Base-by-base conservation (phyloP, 2,329 filamentous ascomycete genomes). In the Ascochyta fabae region DNA sequence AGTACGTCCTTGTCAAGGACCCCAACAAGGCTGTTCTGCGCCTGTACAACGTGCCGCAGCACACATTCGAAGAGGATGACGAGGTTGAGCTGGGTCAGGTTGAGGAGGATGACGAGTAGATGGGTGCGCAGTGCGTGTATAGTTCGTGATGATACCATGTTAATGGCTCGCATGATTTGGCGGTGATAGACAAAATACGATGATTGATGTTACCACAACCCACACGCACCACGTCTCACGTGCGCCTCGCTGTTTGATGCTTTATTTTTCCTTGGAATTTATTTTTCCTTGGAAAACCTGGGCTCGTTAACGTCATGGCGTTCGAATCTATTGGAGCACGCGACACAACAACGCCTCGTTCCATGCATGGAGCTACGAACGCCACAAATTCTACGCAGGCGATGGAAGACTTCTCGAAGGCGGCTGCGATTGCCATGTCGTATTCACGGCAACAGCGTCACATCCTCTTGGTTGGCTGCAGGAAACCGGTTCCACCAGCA, bases 1-100 rank as follows among this genome's bases (percentile, higher is more conserved):
- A 93, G 81, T 95, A 90, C 68, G 88, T 95, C 19, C 80, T 88
- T 24, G 83, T 88, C 71, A 88, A 88, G 88, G 95, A 99, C 78
- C 95, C 95, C 56, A 99, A 99, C 84, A 98, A 97, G 88, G 86
- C 90, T 55, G 91, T 97, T 62, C 86, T 99, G 64, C 88, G 95
- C 61, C 80, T 99, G 71, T 99, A 99, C 81, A 88, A 93, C 76
- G 91, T 99, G 7, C 95, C 95, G 1, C 79, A 86, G 47, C 87
- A 88, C 70, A 95, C 91, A 60, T 94, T 98, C 74, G 95, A 98
- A 69, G 94, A 98, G 69, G 91, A 94, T 31, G 91, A 94, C 33
- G 92, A 96, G 48, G 89, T 90, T 57, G 83, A 83, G 44, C 83
- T 82, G 58, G 76, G 78, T 31, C 80, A 79, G 39, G 82, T 81